Evolutionary conservation across 345 rosid genomes (phyloP).

Genomic region (Lepidium didymum): DNA sequence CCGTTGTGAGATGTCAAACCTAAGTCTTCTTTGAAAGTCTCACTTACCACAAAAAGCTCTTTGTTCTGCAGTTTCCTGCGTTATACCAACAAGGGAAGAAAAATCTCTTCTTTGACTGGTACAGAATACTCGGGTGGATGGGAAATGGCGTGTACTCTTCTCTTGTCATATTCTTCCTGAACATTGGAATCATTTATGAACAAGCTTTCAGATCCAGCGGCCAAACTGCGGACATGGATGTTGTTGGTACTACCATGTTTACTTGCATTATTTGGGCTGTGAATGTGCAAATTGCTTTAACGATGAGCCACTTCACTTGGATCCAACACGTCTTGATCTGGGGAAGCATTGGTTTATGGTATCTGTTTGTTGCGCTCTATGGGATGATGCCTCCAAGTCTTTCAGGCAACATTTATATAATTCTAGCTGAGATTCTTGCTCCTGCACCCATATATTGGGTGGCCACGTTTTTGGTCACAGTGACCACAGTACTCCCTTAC

Average conservation of each 20-base stretch:
- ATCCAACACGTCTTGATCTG: conserved; percentile 84
- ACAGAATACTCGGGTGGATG: conserved; percentile 86
- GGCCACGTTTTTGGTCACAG: conserved; percentile 57
- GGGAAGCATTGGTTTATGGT: conserved; percentile 87
- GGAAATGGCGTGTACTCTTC: conserved; percentile 78
- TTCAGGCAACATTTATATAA: conserved; percentile 54
- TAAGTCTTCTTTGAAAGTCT: neutral
- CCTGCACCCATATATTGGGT: conserved; percentile 79
- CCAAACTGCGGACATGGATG: conserved; percentile 80
- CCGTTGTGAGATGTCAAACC: neutral
- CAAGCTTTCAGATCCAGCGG: conserved; percentile 72
- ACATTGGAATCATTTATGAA: conserved; percentile 49
- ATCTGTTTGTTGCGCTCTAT: conserved; percentile 59
- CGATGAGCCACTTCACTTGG: conserved; percentile 95
- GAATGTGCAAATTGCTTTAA: conserved; percentile 86
- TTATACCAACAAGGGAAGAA: conserved; percentile 90
- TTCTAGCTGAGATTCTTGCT: conserved; percentile 74
- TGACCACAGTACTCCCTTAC: conserved; percentile 60
- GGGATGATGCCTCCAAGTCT: conserved; percentile 64
- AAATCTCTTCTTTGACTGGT: conserved; percentile 89
- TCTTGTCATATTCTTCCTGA: conserved; percentile 65
- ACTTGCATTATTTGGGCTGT: conserved; percentile 88
- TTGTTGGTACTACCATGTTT: conserved; percentile 85
- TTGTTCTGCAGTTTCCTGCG: conserved; percentile 69
- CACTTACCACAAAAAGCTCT: neutral